Evolutionary conservation across 164 flowering plant species (phyloP), one percentile per base, ranked within the genome.

Genomic region (Vitis rupestris): DNA sequence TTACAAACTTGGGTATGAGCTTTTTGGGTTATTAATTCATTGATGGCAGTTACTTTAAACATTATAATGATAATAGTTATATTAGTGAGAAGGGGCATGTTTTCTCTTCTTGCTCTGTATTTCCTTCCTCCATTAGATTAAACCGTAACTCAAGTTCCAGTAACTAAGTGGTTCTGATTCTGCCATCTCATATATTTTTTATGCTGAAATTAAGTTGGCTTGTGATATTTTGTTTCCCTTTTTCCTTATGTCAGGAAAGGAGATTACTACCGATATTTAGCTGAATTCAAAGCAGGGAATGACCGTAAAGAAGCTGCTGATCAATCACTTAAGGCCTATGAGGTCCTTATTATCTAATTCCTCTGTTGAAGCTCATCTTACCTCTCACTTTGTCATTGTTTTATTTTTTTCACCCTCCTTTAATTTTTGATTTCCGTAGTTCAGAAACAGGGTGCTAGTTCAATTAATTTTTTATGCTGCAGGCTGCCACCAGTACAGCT

Each of bases 261-360:
- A 59, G 89, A 86, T 68, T 88, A 88, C 66, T 82, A 64, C 63
- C 81, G 92, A 49, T 86, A 88, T 65, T 61, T 88, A 17, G 88
- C 86, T n/a, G 92, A 88, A 77, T 83, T 88, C 56, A 86, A 84
- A 72, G 1, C 66, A 0, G 85, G 81, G 9, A 61, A 76, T 76
- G 87, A 79, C 14, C 75, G 82, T 15, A 83, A 82, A 64, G 84
- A 83, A 65, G 84, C 82, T 51, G 87, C 88, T 15, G 87, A 85
- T 68, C 84, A 78, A 53, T 80, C 85, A 23, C 82, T 83, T 13
- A 83, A 82, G 70, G 84, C 87, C 31, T 85, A 87, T 70, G 81
- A 85, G 84, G 88, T 79, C 37, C 64, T 31, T 23, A 12, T 8
- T 19, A 59, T 64, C 8, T 2, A 2, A n/a, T 37, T 17, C 47